Evolutionary conservation across 495 filamentous ascomycete genomes (phyloP).

Genomic region (Hamigera avellanea): DNA sequence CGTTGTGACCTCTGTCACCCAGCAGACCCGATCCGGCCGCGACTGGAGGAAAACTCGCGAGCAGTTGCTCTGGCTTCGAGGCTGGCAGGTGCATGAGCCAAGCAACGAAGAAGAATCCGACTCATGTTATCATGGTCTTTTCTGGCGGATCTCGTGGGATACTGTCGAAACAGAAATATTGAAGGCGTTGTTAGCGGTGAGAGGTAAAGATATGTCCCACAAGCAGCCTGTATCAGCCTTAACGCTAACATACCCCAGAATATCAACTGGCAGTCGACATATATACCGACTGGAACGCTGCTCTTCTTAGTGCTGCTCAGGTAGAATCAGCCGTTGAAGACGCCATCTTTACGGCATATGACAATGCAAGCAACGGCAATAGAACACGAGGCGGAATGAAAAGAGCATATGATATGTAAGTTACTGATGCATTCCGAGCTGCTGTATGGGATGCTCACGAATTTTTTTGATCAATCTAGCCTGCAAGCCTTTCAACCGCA

Average conservation of each 20-base stretch:
- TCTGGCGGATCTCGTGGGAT: conserved; percentile 52
- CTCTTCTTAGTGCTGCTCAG: conserved; percentile 35
- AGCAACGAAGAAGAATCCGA: conserved; percentile 2
- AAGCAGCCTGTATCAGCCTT: not conserved
- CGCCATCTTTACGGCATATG: conserved; percentile 62
- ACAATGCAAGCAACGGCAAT: conserved; percentile 86
- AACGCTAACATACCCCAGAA: conserved; percentile 33
- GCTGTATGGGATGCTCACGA: not conserved
- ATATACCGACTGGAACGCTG: conserved; percentile 41
- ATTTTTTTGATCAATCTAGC: conserved; percentile 26
- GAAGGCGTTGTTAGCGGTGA: conserved; percentile 57
- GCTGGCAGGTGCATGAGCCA: conserved; percentile 52
- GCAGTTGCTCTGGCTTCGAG: conserved; percentile 69
- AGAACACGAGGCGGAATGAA: conserved; percentile 71
- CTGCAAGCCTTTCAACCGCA: conserved; percentile 58
- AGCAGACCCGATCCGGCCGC: conserved; percentile 45
- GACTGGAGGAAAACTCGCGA: conserved; percentile 57
- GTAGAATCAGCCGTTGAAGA: conserved; percentile 57
- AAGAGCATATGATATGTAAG: conserved; percentile 73
- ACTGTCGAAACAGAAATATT: conserved; percentile 65
- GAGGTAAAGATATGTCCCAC: conserved; percentile 32
- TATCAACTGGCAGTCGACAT: conserved; percentile 57
- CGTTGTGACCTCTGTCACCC: conserved; percentile 43
- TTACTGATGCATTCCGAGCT: not conserved
- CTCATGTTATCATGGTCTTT: conserved; percentile 44